Conservation (phyloP, 2,329 filamentous ascomycete species). For the Penicillium nordicum region DNA sequence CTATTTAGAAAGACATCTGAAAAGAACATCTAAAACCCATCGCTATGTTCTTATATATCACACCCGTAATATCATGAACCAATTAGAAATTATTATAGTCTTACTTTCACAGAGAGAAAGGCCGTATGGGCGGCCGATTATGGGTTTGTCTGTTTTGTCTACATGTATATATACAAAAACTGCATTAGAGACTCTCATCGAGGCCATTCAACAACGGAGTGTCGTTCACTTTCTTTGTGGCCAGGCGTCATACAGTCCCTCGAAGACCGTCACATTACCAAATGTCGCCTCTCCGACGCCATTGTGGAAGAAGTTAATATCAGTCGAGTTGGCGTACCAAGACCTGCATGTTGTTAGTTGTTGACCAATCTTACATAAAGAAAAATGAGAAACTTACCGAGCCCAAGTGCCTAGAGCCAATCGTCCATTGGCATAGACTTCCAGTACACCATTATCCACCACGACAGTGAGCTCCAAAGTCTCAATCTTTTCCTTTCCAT, state of each 20-base stretch:
- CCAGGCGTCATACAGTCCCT: slow-evolving; percentile 22
- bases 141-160: not conserved
- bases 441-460: slow-evolving; percentile 17
- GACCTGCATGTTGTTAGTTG: slow-evolving; percentile 6
- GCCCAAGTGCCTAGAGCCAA: slow-evolving; percentile 20
- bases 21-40: not conserved
- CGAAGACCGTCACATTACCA: slow-evolving; percentile 12
- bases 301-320: slow-evolving; percentile 19
- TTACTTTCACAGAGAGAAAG: not conserved
- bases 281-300: slow-evolving; percentile 16
- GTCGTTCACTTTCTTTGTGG: slow-evolving; percentile 4
- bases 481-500: slow-evolving; percentile 10
- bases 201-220: not conserved
- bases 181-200: too few species aligned
- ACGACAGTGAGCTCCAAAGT: slow-evolving; percentile 19
- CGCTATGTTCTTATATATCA: too few species aligned
- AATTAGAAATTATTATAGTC: not conserved
- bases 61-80: too few species aligned
- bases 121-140: not conserved
- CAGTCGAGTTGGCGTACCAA: slow-evolving; percentile 21
- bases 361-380: not conserved
- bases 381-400: slow-evolving; percentile 8
- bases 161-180: not conserved
- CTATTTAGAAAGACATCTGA: not conserved
- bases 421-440: slow-evolving; percentile 21